These are phyloP conservation scores for Decorospora gaudefroyi DNA, from an alignment of 2,329 filamentous ascomycete species.

Conservation along the genomic window DNA sequence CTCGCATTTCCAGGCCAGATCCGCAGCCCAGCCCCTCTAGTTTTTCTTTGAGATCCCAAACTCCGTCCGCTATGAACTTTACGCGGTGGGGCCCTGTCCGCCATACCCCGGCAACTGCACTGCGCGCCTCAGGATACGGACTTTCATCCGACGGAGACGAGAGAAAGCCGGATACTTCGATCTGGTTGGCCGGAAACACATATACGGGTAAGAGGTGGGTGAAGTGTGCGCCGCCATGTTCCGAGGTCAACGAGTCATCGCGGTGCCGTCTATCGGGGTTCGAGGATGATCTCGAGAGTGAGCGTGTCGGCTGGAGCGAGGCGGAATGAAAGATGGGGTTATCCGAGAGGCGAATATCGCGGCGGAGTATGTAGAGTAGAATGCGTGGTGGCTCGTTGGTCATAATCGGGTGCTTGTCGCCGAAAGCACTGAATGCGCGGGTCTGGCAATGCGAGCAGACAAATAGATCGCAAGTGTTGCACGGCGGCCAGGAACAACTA, in stretches of 20 bases:
- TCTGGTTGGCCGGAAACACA: constrained; percentile 69
- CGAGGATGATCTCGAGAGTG: constrained; percentile 10
- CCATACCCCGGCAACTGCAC: constrained; percentile 69
- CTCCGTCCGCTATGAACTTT: constrained; percentile 71
- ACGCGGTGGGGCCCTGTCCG: constrained; percentile 73
- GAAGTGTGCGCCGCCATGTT: constrained; percentile 28
- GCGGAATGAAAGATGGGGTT: constrained; percentile 71
- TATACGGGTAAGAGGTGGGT: constrained; percentile 69
- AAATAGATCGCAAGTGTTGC: constrained; percentile 33
- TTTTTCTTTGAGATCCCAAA: constrained; percentile 71
- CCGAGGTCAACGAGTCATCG: constrained; percentile 36
- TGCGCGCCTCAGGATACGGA: constrained; percentile 71
- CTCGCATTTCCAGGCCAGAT: constrained; percentile 61
- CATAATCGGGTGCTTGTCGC: constrained; percentile 27
- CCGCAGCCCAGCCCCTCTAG: constrained; percentile 64
- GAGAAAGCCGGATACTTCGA: constrained; percentile 78
- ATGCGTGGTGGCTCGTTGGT: constrained; percentile 48
- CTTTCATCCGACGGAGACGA: constrained; percentile 46
- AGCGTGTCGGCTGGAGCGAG: constrained; percentile 33
- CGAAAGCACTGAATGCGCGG: constrained; percentile 18
- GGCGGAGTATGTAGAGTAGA: constrained; percentile 71
- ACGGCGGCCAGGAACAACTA: constrained; percentile 39
- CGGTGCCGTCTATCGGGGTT: constrained; percentile 43
- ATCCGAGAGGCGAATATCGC: constrained; percentile 73
- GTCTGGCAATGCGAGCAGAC: constrained; percentile 32